Conservation (phyloP, 129 eudicot species). For the Kitagawia praeruptora region DNA sequence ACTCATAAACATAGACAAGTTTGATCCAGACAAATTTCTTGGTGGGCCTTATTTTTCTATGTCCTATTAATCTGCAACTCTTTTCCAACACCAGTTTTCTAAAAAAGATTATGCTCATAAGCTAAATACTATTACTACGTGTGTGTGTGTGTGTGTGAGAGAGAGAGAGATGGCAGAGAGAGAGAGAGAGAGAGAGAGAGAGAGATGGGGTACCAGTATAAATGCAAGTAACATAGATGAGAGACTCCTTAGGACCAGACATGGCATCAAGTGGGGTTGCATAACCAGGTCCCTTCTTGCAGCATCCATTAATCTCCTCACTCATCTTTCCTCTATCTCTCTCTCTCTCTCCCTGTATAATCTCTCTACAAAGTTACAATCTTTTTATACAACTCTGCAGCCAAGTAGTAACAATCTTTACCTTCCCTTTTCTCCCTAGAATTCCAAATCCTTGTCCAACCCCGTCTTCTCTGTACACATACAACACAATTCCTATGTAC, state of each 20-base stretch:
- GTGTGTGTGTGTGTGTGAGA: not conserved
- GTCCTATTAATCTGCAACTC: not conserved
- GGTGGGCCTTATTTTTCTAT: not conserved
- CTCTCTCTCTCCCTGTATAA: not conserved
- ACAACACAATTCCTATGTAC: too few species aligned
- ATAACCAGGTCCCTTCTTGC: slow-evolving; percentile 74
- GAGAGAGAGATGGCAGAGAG: not conserved
- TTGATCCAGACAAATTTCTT: not conserved
- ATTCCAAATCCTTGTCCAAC: not conserved
- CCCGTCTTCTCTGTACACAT: not conserved
- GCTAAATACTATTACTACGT: too few species aligned
- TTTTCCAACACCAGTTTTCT: not conserved
- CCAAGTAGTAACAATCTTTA: not conserved
- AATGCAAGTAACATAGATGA: slow-evolving; percentile 79
- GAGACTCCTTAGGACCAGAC: slow-evolving; percentile 76
- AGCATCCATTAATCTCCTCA: not conserved
- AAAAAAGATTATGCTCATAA: not conserved
- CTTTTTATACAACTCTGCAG: too few species aligned
- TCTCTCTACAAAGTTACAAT: not conserved
- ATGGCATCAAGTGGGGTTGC: slow-evolving; percentile 91
- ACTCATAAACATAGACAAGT: not conserved
- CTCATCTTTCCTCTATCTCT: not conserved
- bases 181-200: not conserved
- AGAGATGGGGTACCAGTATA: slow-evolving; percentile 46
- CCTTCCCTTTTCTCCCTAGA: not conserved